A percentile compares a stretch with the other conserved stretches of the same genome.
phyloP scores from a whole-genome alignment of 352 stramenopile species.

The Globisporangium abappressorium region DNA sequence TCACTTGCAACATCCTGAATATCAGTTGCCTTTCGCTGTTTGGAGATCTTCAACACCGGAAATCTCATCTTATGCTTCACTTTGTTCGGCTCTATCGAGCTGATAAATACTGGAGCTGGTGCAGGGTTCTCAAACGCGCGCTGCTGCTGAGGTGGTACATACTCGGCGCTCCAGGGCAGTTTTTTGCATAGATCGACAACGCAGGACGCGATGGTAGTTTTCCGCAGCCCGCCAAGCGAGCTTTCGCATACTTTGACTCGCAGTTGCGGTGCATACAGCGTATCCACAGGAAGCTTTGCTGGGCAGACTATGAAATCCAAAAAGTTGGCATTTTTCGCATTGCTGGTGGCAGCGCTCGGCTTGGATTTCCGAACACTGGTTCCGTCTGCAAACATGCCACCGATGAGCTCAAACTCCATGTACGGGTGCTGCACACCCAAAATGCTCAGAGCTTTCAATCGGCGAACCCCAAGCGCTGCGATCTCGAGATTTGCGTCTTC shows the following conservation, averaged over 20 bases:
- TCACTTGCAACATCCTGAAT: slow-evolving; percentile 12
- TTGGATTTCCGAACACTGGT: slow-evolving; percentile 41
- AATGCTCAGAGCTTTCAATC: slow-evolving; percentile 53
- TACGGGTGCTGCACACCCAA: slow-evolving; percentile 56
- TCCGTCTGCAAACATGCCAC: slow-evolving; percentile 44
- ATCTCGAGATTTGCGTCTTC: slow-evolving; percentile 61
- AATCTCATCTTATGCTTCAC: slow-evolving; percentile 3
- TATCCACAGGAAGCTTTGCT: slow-evolving; percentile 57
- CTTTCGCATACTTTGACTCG: slow-evolving; percentile 57
- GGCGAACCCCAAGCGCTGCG: slow-evolving; percentile 60
- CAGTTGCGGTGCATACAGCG: slow-evolving; percentile 57
- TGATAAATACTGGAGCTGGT: not conserved
- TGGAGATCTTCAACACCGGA: not conserved
- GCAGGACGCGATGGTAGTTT: slow-evolving; percentile 48
- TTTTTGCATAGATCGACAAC: slow-evolving; percentile 58
- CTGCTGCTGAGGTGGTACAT: slow-evolving; percentile 30
- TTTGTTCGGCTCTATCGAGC: not conserved
- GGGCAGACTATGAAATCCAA: slow-evolving; percentile 50
- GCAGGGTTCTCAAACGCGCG: slow-evolving; percentile 48
- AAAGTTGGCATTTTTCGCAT: slow-evolving; percentile 76
- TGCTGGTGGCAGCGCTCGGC: slow-evolving; percentile 26
- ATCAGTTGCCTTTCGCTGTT: slow-evolving; percentile 5
- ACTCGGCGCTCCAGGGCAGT: slow-evolving; percentile 65
- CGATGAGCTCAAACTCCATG: slow-evolving; percentile 70
- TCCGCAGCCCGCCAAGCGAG: slow-evolving; percentile 53